Percentiles rank a stretch among this genome's conserved stretches.
phyloP scores from a whole-genome alignment of 2,329 filamentous ascomycete species.

The Alternaria novae-zelandiae region DNA sequence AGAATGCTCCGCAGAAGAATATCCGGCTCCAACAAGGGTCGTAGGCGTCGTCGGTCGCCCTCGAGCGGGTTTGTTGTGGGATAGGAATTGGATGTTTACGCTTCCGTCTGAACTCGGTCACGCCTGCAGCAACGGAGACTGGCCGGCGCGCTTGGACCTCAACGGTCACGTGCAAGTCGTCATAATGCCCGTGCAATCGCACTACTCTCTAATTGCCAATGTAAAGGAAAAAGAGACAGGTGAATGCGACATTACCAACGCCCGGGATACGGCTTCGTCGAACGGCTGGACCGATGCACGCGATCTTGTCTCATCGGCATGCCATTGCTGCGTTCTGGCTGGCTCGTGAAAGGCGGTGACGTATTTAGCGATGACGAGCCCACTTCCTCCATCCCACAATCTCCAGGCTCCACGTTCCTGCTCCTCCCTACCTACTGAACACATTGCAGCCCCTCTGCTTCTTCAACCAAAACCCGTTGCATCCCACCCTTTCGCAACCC shows the following conservation, averaged over 20 bases:
- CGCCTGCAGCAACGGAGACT: slow-evolving; percentile 28
- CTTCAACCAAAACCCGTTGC: slow-evolving; percentile 11
- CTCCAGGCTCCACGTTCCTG: slow-evolving; percentile 22
- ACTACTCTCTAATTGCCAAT: slow-evolving; percentile 9
- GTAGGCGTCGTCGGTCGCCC: slow-evolving; percentile 24
- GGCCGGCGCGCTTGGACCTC: slow-evolving; percentile 16
- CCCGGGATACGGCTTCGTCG: not conserved
- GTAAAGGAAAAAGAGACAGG: not conserved
- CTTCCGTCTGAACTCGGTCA: slow-evolving; percentile 24
- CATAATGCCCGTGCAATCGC: slow-evolving; percentile 10
- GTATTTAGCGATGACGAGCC: slow-evolving; percentile 46
- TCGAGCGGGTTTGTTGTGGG: slow-evolving; percentile 34
- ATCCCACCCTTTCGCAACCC: slow-evolving; percentile 1
- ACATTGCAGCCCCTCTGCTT: slow-evolving; percentile 14
- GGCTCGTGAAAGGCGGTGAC: slow-evolving; percentile 45
- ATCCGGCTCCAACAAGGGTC: slow-evolving; percentile 23
- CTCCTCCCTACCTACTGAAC: slow-evolving; percentile 22
- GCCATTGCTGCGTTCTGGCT: slow-evolving; percentile 18
- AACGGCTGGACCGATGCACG: slow-evolving; percentile 3
- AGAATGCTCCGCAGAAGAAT: slow-evolving; percentile 23
- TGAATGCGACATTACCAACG: not conserved
- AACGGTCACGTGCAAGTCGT: slow-evolving; percentile 16
- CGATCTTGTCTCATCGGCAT: slow-evolving; percentile 1
- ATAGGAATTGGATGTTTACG: slow-evolving; percentile 28
- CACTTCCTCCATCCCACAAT: slow-evolving; percentile 38